These are phyloP conservation scores for Carex arenaria DNA, from an alignment of 202 grass and related monocot genomes.

Conservation along the genomic window DNA sequence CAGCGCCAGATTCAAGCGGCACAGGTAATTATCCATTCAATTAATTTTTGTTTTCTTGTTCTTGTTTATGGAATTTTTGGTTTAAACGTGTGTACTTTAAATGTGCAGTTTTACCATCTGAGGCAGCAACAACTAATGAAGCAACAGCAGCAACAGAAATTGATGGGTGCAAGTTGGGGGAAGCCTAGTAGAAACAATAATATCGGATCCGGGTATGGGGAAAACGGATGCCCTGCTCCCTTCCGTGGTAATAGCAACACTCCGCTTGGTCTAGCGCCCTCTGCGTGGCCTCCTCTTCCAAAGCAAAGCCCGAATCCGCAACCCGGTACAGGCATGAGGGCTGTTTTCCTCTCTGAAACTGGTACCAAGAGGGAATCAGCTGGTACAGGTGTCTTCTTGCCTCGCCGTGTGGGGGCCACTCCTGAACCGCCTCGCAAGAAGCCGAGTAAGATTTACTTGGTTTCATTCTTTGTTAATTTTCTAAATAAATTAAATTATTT, in stretches of 20 bases:
- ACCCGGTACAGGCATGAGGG: conserved; percentile 44
- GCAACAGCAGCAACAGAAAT: conserved; percentile 45
- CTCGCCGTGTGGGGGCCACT: conserved; percentile 40
- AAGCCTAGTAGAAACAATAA: conserved; percentile 6
- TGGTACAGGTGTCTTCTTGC: conserved; percentile 90
- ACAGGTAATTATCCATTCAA: conserved; percentile 12
- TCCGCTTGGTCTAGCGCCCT: conserved; percentile 15
- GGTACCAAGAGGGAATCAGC: conserved; percentile 50
- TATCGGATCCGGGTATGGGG: conserved; percentile 1
- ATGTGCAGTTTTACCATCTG: conserved; percentile 62
- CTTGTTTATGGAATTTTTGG: background rate
- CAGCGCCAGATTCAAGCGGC: conserved; percentile 55
- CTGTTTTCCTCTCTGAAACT: conserved; percentile 46
- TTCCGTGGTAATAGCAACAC: background rate
- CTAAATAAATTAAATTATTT: background rate
- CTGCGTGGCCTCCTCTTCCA: conserved; percentile 45
- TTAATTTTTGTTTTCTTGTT: background rate
- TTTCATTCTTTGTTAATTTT: background rate
- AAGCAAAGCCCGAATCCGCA: conserved; percentile 27
- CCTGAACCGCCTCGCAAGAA: conserved; percentile 40
- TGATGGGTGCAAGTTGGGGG: conserved; percentile 26
- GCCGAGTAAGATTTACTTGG: conserved; percentile 11
- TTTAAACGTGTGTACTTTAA: background rate
- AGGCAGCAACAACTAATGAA: conserved; percentile 68
- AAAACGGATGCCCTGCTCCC: background rate